Percentiles rank a stretch among this genome's conserved stretches.
phyloP scores from a whole-genome alignment of 768 basidiomycete species.

The Termitomyces heimii region DNA sequence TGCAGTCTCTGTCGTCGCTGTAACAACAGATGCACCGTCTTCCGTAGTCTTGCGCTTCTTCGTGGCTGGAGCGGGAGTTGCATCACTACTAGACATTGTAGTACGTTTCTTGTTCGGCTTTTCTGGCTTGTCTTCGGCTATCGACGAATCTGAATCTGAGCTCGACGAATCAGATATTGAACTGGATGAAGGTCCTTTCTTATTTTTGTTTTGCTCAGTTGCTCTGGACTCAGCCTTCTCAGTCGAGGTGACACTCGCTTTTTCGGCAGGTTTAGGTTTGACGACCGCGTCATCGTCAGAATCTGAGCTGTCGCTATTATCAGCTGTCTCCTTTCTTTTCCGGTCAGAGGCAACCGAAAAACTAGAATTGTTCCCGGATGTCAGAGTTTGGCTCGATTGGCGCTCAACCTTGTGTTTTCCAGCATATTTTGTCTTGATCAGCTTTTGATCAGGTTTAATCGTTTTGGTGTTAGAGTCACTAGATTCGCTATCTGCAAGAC shows the following conservation, averaged over 20 bases:
- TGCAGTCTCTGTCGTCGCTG: slow-evolving; percentile 27
- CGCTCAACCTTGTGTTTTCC: slow-evolving; percentile 2
- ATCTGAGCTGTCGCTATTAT: slow-evolving; percentile 6
- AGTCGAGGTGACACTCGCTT: background rate
- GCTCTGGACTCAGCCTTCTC: slow-evolving; percentile 4
- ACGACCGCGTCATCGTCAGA: background rate
- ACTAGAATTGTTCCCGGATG: slow-evolving; percentile 13
- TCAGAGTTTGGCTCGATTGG: slow-evolving; percentile 15
- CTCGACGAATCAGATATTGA: slow-evolving; percentile 9
- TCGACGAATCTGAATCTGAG: slow-evolving; percentile 20
- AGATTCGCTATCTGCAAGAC: slow-evolving; percentile 27
- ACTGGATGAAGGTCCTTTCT: background rate
- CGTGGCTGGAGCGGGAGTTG: slow-evolving; percentile 32
- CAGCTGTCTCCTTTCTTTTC: background rate
- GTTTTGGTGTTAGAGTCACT: slow-evolving; percentile 19
- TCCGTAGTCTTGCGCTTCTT: slow-evolving; percentile 61
- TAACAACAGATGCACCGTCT: slow-evolving; percentile 42
- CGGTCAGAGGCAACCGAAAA: slow-evolving; percentile 3
- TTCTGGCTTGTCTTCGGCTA: slow-evolving; percentile 3
- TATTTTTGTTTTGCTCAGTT: background rate
- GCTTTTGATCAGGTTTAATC: slow-evolving; percentile 6
- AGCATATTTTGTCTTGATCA: slow-evolving; percentile 3
- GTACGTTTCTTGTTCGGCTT: background rate
- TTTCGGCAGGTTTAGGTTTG: background rate
- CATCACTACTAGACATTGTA: slow-evolving; percentile 7